Evolutionary conservation across 2,329 filamentous ascomycete genomes (phyloP).

Genomic region (Alternaria alternata): DNA sequence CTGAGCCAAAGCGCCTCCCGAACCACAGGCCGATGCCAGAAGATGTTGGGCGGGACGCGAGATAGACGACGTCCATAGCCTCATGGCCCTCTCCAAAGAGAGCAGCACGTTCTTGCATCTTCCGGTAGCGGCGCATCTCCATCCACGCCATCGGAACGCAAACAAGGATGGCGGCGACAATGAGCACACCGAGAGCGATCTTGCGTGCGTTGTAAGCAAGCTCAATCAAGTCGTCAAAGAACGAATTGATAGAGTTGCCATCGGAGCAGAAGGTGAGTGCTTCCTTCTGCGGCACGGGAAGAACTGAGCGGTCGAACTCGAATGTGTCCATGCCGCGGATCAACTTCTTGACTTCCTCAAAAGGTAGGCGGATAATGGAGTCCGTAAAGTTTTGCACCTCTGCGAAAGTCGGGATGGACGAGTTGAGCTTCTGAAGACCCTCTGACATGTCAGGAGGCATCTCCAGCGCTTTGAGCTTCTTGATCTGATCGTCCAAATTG

Average conservation of each 20-base stretch:
- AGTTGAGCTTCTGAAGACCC: conserved; percentile 75
- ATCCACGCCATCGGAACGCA: conserved; percentile 82
- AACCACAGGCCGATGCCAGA: conserved; percentile 75
- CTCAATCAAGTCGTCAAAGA: conserved; percentile 77
- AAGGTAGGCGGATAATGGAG: conserved; percentile 77
- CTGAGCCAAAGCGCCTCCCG: conserved; percentile 69
- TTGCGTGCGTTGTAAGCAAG: conserved; percentile 74
- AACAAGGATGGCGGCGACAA: conserved; percentile 73
- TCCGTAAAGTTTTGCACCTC: conserved; percentile 85
- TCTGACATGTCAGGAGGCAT: conserved; percentile 73
- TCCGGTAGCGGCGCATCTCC: conserved; percentile 79
- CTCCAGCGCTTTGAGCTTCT: conserved; percentile 73
- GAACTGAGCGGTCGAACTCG: conserved; percentile 77
- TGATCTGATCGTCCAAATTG: conserved; percentile 71
- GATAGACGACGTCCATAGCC: conserved; percentile 86
- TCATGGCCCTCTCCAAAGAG: conserved; percentile 76
- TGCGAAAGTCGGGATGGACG: conserved; percentile 81
- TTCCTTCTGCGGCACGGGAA: conserved; percentile 86
- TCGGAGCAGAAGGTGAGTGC: conserved; percentile 86
- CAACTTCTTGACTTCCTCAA: conserved; percentile 77
- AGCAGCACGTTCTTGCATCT: conserved; percentile 73
- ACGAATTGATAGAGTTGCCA: conserved; percentile 80
- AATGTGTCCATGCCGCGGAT: conserved; percentile 77
- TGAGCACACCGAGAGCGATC: conserved; percentile 78
- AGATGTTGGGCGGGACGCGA: conserved; percentile 81